These are phyloP conservation scores for Leptodontidium sp. DNA, from an alignment of 2,329 filamentous ascomycete genomes.

Conservation along the genomic window DNA sequence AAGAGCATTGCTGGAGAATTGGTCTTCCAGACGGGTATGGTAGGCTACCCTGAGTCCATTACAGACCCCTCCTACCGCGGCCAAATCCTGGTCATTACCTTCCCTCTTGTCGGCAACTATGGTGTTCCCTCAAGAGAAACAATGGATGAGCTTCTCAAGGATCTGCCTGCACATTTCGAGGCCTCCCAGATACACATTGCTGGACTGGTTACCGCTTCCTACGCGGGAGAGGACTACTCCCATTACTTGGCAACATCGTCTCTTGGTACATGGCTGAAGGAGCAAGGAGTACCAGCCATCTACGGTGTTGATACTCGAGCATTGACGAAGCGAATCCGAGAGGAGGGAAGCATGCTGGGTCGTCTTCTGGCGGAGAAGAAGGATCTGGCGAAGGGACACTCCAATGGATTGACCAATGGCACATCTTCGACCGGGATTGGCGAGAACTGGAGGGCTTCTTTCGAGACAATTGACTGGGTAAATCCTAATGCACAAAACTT, in stretches of 20 bases:
- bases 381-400: constrained; percentile 53
- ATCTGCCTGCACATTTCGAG: constrained; percentile 93
- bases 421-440: constrained; percentile 49
- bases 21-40: constrained; percentile 99
- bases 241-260: constrained; percentile 93
- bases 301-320: constrained; percentile 94
- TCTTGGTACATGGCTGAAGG: constrained; percentile 93
- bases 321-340: constrained; percentile 91
- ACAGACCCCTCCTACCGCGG: constrained; percentile 89
- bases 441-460: constrained; percentile 60
- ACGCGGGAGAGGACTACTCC: constrained; percentile 93
- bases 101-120: constrained; percentile 96
- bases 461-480: constrained; percentile 85
- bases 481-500: constrained; percentile 94
- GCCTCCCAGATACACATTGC: constrained; percentile 92
- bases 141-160: constrained; percentile 83
- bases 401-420: constrained; percentile 49
- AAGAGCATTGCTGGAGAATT: constrained; percentile 96
- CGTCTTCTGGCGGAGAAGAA: constrained; percentile 80
- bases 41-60: constrained; percentile 94
- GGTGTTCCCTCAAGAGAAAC: constrained; percentile 89
- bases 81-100: constrained; percentile 96
- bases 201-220: constrained; percentile 88
- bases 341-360: constrained; percentile 96
- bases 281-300: constrained; percentile 92